Conservation (phyloP, 139 green algal species). For the Tetradesmus obliquus region DNA sequence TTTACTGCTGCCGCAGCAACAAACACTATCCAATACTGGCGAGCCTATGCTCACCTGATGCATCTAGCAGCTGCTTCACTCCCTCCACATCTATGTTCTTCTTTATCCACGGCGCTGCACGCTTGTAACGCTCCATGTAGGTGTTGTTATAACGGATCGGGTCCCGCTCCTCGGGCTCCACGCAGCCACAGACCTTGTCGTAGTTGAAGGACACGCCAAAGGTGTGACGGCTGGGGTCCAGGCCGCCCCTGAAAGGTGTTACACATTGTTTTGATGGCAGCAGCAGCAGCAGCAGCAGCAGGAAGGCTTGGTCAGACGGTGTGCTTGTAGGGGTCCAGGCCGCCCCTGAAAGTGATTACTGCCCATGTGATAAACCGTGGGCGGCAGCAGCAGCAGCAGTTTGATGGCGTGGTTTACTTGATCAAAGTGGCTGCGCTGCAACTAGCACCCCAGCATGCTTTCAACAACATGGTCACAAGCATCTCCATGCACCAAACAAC, state of each 20-base stretch:
- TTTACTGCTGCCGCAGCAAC: not conserved
- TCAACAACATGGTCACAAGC: no score
- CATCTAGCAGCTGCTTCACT: not conserved
- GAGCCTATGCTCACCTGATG: not conserved
- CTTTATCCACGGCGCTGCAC: not conserved
- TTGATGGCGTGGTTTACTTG: no score
- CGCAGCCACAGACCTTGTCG: conserved; percentile 38
- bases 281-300: not conserved
- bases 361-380: not conserved
- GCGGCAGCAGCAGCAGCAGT: no score
- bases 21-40: no score
- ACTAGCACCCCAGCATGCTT: no score
- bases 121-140: not conserved
- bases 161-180: conserved; percentile 21
- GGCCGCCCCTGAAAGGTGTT: not conserved
- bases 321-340: not conserved
- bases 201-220: conserved; percentile 39
- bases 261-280: not conserved
- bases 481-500: no score
- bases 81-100: not conserved
- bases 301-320: not conserved
- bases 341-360: not conserved
- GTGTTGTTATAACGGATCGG: conserved; percentile 33
- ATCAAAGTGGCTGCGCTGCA: no score
- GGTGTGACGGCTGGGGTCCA: not conserved